A percentile compares a stretch with the other conserved stretches of the same genome.
Conservation (phyloP, 2,329 filamentous ascomycete genomes). For the Nannizziopsis barbatae region DNA sequence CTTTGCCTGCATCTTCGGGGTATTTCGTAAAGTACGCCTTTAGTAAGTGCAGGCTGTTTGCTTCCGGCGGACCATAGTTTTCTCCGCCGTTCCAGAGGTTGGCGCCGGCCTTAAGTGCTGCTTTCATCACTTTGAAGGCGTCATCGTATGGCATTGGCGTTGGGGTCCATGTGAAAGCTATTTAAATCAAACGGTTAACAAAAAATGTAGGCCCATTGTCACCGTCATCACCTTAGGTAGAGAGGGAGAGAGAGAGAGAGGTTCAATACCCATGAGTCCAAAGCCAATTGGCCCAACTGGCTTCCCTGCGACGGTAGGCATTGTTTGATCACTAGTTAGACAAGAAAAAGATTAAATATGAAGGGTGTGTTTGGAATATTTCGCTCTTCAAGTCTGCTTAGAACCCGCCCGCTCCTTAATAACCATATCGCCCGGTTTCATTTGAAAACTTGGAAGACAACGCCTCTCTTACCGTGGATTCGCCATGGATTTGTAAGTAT, state of each 20-base stretch:
- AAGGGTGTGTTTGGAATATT: no score
- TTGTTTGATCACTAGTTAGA: no score
- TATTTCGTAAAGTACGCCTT: slow-evolving; percentile 21
- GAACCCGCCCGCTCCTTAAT: no score
- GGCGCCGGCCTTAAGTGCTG: slow-evolving; percentile 35
- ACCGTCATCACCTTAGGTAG: no score
- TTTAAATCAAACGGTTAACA: no score
- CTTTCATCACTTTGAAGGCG: slow-evolving; percentile 41
- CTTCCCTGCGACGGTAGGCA: slow-evolving; percentile 18
- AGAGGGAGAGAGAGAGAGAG: neutral
- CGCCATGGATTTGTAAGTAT: no score
- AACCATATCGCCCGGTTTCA: no score
- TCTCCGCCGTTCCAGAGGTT: slow-evolving; percentile 24
- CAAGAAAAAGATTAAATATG: no score
- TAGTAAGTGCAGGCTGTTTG: slow-evolving; percentile 20
- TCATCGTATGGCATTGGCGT: slow-evolving; percentile 14
- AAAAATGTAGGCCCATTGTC: no score
- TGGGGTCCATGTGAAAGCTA: slow-evolving; percentile 22
- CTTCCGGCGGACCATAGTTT: slow-evolving; percentile 27
- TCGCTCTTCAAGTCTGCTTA: neutral
- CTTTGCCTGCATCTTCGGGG: slow-evolving; percentile 22
- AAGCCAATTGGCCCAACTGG: slow-evolving; percentile 19
- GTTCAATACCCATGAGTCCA: slow-evolving; percentile 20
- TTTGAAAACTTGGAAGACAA: no score
- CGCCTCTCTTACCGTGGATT: no score